These are phyloP conservation scores for Beauveria australis DNA, from an alignment of 2,329 filamentous ascomycete genomes.

Conservation along the genomic window DNA sequence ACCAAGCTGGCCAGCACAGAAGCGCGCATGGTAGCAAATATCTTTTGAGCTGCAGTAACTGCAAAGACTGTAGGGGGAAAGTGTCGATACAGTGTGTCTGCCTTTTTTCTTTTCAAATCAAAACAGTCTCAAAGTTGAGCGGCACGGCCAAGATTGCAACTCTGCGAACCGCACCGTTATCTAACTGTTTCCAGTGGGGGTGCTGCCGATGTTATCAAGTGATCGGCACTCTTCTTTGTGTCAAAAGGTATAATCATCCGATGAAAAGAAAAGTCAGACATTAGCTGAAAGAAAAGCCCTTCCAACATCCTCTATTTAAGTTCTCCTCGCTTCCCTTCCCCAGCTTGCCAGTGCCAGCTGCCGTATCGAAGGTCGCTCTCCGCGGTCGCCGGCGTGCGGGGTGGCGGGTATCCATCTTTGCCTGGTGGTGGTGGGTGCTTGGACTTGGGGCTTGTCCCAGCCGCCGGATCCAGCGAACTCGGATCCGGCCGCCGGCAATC, in stretches of 20 bases:
- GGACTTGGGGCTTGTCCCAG: not conserved
- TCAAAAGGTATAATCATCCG: not conserved
- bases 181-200: not conserved
- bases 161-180: no score
- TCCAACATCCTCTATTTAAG: not conserved
- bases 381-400: conserved; percentile 8
- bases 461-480: not conserved
- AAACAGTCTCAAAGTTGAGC: no score
- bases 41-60: not conserved
- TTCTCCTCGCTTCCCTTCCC: not conserved
- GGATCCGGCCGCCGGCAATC: not conserved
- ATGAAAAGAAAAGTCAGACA: not conserved
- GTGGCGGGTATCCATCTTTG: not conserved
- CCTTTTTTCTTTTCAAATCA: no score
- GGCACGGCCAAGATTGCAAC: no score
- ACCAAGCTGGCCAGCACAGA: conserved; percentile 19
- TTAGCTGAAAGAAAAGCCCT: not conserved
- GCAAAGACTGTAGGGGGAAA: not conserved
- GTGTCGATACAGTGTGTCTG: not conserved
- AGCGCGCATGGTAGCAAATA: not conserved
- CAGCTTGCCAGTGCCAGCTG: not conserved
- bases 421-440: not conserved
- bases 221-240: not conserved
- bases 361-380: conserved; percentile 8
- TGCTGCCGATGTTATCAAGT: not conserved